Percentiles rank a stretch among this genome's conserved stretches.
Evolutionary conservation across 805 yeast genomes (phyloP).

Genomic region (Lipomyces mesembrius): DNA sequence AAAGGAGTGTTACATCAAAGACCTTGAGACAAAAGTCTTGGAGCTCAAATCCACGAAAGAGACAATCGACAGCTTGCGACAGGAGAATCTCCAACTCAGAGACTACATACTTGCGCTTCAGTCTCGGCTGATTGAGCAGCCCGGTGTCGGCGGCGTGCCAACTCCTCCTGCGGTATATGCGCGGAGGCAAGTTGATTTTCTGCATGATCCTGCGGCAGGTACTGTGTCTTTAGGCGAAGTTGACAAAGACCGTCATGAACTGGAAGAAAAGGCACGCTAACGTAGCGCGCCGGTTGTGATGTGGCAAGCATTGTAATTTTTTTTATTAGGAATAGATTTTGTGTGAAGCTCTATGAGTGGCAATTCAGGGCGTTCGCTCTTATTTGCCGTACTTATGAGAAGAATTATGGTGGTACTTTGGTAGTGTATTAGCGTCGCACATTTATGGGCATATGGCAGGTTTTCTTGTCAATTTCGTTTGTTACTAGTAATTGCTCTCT

Average conservation of each 20-base stretch:
- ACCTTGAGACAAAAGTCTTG: conserved; percentile 70
- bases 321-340: background rate
- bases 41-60: conserved; percentile 66
- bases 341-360: background rate
- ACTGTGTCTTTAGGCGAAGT: conserved; percentile 16
- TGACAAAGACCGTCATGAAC: conserved; percentile 13
- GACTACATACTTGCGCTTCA: conserved; percentile 75
- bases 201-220: conserved; percentile 18
- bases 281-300: background rate
- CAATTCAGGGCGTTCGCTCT: background rate
- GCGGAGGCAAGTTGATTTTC: conserved; percentile 30
- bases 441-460: background rate
- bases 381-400: background rate
- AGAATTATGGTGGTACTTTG: background rate
- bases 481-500: background rate
- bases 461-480: background rate
- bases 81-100: conserved; percentile 72
- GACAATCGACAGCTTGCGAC: conserved; percentile 66
- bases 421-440: background rate
- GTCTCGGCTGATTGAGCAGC: conserved; percentile 63
- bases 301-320: background rate
- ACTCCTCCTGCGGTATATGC: conserved; percentile 49
- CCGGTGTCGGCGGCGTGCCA: conserved; percentile 48
- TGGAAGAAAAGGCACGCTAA: conserved; percentile 7
- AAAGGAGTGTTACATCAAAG: conserved; percentile 78